phyloP scores from a whole-genome alignment of 2,329 filamentous ascomycete species.

The Ascochyta koolunga region DNA sequence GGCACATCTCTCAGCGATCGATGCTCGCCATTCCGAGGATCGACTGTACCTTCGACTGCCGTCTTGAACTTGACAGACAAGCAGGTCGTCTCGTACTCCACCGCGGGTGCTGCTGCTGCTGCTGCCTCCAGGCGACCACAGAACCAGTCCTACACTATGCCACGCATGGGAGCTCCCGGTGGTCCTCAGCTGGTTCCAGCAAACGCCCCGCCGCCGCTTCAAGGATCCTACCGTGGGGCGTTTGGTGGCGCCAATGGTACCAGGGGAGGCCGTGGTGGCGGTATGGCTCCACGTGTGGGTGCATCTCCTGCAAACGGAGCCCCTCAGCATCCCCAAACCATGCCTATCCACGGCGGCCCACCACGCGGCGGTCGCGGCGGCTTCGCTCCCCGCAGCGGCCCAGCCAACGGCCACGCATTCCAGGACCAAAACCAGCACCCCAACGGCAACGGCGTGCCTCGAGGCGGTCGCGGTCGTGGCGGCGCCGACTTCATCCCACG shows the following conservation, averaged over 20 bases:
- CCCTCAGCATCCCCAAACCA: slow-evolving; percentile 38
- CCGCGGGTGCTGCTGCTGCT: slow-evolving; percentile 61
- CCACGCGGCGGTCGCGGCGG: slow-evolving; percentile 48
- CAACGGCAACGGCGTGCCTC: slow-evolving; percentile 31
- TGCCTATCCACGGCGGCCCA: slow-evolving; percentile 50
- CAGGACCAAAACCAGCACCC: slow-evolving; percentile 32
- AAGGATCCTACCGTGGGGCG: slow-evolving; percentile 64
- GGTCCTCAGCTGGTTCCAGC: slow-evolving; percentile 67
- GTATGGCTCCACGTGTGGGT: slow-evolving; percentile 39
- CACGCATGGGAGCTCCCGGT: slow-evolving; percentile 62
- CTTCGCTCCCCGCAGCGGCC: slow-evolving; percentile 43
- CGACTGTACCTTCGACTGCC: slow-evolving; percentile 85
- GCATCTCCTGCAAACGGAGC: slow-evolving; percentile 32
- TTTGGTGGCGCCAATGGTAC: slow-evolving; percentile 54
- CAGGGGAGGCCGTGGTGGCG: slow-evolving; percentile 50
- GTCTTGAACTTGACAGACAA: slow-evolving; percentile 85
- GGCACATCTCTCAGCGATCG: slow-evolving; percentile 89
- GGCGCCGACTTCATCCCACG: slow-evolving; percentile 43
- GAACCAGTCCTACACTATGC: slow-evolving; percentile 58
- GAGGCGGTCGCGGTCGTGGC: slow-evolving; percentile 38
- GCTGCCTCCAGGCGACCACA: slow-evolving; percentile 60
- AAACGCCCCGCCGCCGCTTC: slow-evolving; percentile 61
- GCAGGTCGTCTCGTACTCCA: slow-evolving; percentile 75
- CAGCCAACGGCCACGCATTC: slow-evolving; percentile 33
- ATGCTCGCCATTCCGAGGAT: slow-evolving; percentile 90